A percentile compares a stretch with the other conserved stretches of the same genome.
These are phyloP conservation scores for Hypoxylon fuscum DNA, from an alignment of 495 filamentous ascomycete species.

Conservation along the genomic window DNA sequence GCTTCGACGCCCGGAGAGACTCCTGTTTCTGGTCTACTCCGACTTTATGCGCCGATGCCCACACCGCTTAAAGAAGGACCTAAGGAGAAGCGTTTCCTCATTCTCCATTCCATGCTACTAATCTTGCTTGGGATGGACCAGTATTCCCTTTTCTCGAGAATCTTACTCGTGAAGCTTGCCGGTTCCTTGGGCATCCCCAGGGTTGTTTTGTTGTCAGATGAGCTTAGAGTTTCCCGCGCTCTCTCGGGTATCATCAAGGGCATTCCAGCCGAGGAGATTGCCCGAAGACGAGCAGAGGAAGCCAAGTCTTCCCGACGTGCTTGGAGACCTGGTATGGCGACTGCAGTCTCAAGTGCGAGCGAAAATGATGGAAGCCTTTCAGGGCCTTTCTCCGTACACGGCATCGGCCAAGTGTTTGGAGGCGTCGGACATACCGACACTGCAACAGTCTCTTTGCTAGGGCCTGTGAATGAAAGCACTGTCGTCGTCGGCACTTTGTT, in stretches of 20 bases:
- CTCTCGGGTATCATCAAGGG: conserved; percentile 77
- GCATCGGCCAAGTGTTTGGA: conserved; percentile 83
- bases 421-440: conserved; percentile 76
- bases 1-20: conserved; percentile 43
- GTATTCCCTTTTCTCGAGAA: conserved; percentile 78
- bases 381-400: conserved; percentile 81
- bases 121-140: conserved; percentile 82
- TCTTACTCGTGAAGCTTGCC: conserved; percentile 74
- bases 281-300: conserved; percentile 73
- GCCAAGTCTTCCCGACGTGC: conserved; percentile 68
- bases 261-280: conserved; percentile 73
- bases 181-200: conserved; percentile 74
- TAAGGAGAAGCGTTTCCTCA: conserved; percentile 55
- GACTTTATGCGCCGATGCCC: conserved; percentile 55
- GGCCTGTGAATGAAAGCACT: conserved; percentile 76
- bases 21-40: conserved; percentile 48
- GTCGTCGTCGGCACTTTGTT: conserved; percentile 85
- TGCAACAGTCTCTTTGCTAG: conserved; percentile 79
- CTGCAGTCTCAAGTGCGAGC: conserved; percentile 76
- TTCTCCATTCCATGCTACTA: conserved; percentile 71
- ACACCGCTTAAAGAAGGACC: conserved; percentile 53
- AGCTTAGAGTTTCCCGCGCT: conserved; percentile 76
- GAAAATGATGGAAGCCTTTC: conserved; percentile 81
- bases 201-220: conserved; percentile 72
- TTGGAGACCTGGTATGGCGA: conserved; percentile 83